Base-by-base conservation (phyloP, 345 rosid genomes). In the Gossypium herbaceum region DNA sequence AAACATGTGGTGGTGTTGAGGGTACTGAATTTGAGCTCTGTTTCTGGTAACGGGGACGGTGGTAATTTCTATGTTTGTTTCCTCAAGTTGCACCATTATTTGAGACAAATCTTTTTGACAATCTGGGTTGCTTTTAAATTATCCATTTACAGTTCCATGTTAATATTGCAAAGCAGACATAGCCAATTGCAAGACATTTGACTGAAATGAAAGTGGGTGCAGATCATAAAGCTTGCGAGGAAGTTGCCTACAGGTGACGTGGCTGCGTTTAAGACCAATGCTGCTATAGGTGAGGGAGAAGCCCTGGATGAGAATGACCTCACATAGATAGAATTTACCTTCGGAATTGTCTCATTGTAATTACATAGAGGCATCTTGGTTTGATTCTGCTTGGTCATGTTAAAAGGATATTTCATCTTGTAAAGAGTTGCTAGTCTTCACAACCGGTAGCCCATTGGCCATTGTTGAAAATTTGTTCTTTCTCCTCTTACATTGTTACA, bases 221-320 rank as follows among this genome's bases (percentile, higher is more conserved):
- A 94, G 98, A 80, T 91, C 73, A 92, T 92, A 74, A 88, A 75
- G 89, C 87, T 91, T 79, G 98, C 97, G 43, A 89, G 95, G 77
- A 94, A 92, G 85, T 84, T 94, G 64, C 98, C 98, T 2, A 89
- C 95, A 1, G 98, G 97, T 34, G 95, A 94, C 76, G 89, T 92
- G 44, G 83, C 85, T 64, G 86, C 82, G 12, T 66, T 85, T 57
- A 89, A 82, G 82, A 75, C 85, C 27, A 82, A 78, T 74, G 76
- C 81, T 60, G 74, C 55, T 47, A 54, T 78, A 44, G 91, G 19
- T 6, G 58, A 82, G 16, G 86, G 79, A 84, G 94, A 89, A 75
- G 73, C 76, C 2, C 84, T 92, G 51, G 95, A 92, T 65, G 98
- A 94, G 41, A 5, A 34, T 34, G 41, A 34, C 41, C 41, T 34